phyloP scores from a whole-genome alignment of 1,139 yeast species.

The Blastobotrys apis region DNA sequence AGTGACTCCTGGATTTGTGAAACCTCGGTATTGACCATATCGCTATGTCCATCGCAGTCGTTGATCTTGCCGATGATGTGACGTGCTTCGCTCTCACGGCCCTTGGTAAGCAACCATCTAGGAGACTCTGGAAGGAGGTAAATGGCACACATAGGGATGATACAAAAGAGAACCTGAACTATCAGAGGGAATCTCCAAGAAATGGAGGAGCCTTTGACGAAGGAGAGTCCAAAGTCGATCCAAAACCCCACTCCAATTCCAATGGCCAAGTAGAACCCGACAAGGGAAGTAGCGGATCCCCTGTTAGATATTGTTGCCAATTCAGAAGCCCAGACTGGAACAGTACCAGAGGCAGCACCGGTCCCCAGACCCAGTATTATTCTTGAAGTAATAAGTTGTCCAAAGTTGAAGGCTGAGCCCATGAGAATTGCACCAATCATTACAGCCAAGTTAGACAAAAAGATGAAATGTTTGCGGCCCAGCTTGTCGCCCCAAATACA shows the following conservation, averaged over 20 bases:
- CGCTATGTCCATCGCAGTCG: conserved; percentile 35
- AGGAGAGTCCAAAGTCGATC: conserved; percentile 52
- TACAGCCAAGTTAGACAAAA: conserved; percentile 54
- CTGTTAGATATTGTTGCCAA: conserved; percentile 65
- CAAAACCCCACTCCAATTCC: conserved; percentile 72
- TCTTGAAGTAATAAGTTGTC: conserved; percentile 71
- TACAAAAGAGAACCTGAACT: conserved; percentile 22
- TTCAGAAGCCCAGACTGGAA: conserved; percentile 78
- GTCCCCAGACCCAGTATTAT: conserved; percentile 71
- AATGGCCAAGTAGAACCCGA: conserved; percentile 65
- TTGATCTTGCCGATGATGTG: conserved; percentile 39
- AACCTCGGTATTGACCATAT: conserved; percentile 30
- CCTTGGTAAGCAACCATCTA: conserved; percentile 42
- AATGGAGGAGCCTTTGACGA: conserved; percentile 38
- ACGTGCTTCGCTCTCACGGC: conserved; percentile 45
- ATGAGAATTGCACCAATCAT: conserved; percentile 65
- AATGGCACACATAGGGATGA: conserved; percentile 18
- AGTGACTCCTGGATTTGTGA: conserved; percentile 23
- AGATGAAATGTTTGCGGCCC: conserved; percentile 64
- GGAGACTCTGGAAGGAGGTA: conserved; percentile 44
- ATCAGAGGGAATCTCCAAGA: conserved; percentile 50
- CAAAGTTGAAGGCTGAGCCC: conserved; percentile 51
- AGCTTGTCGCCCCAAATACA: conserved; percentile 54
- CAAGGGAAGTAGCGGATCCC: conserved; percentile 64
- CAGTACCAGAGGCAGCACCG: conserved; percentile 75